phyloP scores from a whole-genome alignment of 495 filamentous ascomycete species.

The Penicillium coprophilum region DNA sequence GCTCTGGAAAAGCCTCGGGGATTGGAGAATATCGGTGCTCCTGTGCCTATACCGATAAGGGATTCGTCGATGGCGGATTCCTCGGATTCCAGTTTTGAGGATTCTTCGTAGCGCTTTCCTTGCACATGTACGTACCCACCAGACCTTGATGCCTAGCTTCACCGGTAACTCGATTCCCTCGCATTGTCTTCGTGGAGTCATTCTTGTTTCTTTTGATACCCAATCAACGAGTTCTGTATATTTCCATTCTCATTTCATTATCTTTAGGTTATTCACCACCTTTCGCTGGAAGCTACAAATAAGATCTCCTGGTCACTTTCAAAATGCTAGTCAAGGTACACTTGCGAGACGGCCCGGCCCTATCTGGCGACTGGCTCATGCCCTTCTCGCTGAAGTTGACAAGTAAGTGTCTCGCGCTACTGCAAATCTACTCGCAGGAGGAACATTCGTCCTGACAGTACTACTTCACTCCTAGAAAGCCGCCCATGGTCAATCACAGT shows the following conservation, averaged over 20 bases:
- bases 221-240: constrained; percentile 13
- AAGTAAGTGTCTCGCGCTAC: not conserved
- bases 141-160: not conserved
- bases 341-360: not conserved
- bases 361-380: not conserved
- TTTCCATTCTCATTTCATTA: constrained; percentile 3
- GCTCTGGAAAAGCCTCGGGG: constrained; percentile 40
- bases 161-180: not conserved
- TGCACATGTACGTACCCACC: not conserved
- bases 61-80: constrained; percentile 3
- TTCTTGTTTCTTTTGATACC: constrained; percentile 28
- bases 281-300: not conserved
- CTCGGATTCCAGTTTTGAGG: constrained; percentile 31
- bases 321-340: not conserved
- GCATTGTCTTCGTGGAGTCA: constrained; percentile 9
- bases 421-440: not conserved
- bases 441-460: not conserved
- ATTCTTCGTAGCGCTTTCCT: constrained; percentile 18
- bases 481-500: not conserved
- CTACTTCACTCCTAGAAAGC: not conserved
- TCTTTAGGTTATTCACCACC: not conserved
- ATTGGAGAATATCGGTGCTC: constrained; percentile 43
- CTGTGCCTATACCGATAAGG: constrained; percentile 28
- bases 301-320: not conserved
- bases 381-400: not conserved